Base-by-base conservation (phyloP, 2,329 filamentous ascomycete genomes). In the Alternaria ethzedia region DNA sequence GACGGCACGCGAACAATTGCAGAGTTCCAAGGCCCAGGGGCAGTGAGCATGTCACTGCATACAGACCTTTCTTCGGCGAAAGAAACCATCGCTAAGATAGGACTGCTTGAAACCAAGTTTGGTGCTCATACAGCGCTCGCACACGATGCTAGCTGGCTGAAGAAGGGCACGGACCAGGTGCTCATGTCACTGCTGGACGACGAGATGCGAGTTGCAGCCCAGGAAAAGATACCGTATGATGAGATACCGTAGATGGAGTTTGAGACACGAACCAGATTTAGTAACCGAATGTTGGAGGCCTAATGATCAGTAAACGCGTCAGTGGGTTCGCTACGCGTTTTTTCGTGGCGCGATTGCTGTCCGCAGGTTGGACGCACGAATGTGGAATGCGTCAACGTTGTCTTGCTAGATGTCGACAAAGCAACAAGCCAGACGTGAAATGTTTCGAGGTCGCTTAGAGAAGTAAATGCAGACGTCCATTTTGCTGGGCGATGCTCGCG, bases 121-220 rank as follows among this genome's bases (percentile, higher is more conserved):
- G 70, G 70, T 7, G 70, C 72, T 44, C 74, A 75, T 30, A 71
- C 75, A 4, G 75, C 75, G 5, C 67, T 78, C 4, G 74, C 75
- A 5, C 76, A 78, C 44, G 76, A 78, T 54, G 71, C 72, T 2
- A 57, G 59, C 7, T 78, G 75, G 75, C 32, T 78, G 54, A 75
- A 71, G 44, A 58, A 71, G 10, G 70, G 73, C 3, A 63, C 56
- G 3, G 71, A 78, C 32, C 4, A 44, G 30, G 66, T 78, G n/a
- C 65, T 78, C 15, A 73, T 78, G 71, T 70, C 71, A 2, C 54
- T 78, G 25, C 60, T 78, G 20, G 74, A 75, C 41, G 67, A 70
- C 5, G 43, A 70, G 15, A 74, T 78, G 76, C 64, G 41, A 28
- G 13, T 47, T 15, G 73, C 76, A 11, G 73, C 70, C 5, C 63